phyloP scores from a whole-genome alignment of 139 green algal species.

The Diplosphaera chodatii region DNA sequence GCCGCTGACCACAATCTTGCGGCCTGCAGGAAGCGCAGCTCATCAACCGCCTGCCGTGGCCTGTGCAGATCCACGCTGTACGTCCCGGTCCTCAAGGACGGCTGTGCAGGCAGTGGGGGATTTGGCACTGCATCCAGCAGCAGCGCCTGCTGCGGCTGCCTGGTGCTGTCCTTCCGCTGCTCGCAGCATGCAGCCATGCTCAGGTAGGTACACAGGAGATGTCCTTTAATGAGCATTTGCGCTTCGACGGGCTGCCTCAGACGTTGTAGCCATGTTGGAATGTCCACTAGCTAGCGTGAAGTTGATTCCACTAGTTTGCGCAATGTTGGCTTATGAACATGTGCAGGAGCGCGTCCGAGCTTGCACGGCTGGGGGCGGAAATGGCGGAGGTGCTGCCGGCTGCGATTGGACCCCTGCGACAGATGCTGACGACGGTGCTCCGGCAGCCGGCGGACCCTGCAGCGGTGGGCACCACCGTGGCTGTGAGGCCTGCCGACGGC shows the following conservation, averaged over 20 bases:
- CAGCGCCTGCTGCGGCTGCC: neutral
- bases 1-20: neutral
- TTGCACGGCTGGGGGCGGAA: neutral
- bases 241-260: neutral
- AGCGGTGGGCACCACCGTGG: neutral
- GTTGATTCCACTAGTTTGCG: neutral
- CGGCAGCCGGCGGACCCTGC: neutral
- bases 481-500: neutral
- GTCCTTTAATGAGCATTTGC: neutral
- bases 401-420: neutral
- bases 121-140: neutral
- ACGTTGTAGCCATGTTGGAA: neutral
- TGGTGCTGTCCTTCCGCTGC: neutral
- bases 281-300: neutral
- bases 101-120: neutral
- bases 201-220: neutral
- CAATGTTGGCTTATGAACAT: neutral
- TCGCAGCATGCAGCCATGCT: neutral
- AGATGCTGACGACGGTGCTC: neutral
- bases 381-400: neutral
- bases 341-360: neutral
- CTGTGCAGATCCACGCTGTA: neutral
- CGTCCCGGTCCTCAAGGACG: neutral
- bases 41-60: neutral
- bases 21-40: too few relatives aligned